Evolutionary conservation across 768 basidiomycete genomes (phyloP).

Genomic region (Collybia sordida): DNA sequence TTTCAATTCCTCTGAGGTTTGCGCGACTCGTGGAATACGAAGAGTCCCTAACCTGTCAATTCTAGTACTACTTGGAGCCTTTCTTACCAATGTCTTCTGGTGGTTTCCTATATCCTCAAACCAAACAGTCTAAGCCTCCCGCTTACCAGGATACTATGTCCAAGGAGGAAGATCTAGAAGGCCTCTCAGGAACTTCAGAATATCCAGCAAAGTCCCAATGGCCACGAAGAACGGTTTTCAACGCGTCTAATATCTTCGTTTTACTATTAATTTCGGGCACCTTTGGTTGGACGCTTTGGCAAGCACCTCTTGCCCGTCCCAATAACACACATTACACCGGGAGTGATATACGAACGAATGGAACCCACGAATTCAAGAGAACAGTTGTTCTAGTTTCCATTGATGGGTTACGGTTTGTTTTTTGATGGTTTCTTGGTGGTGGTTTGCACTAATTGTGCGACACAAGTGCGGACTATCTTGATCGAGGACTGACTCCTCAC

Average conservation of each 20-base stretch:
- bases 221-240: conserved; percentile 38
- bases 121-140: too few relatives aligned
- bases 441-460: background rate
- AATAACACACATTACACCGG: conserved; percentile 35
- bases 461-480: conserved; percentile 80
- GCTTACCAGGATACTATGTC: conserved; percentile 7
- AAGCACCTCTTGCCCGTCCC: conserved; percentile 19
- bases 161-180: conserved; percentile 43
- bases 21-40: too few relatives aligned
- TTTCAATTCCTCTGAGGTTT: too few relatives aligned
- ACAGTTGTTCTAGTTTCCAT: conserved; percentile 86
- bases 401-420: conserved; percentile 74
- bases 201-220: conserved; percentile 26
- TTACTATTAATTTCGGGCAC: conserved; percentile 41
- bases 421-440: conserved; percentile 3
- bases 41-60: too few relatives aligned
- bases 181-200: conserved; percentile 28
- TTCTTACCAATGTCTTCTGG: too few relatives aligned
- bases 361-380: conserved; percentile 78
- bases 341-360: conserved; percentile 61
- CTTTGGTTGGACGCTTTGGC: conserved; percentile 36
- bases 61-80: too few relatives aligned
- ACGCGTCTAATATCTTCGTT: conserved; percentile 37
- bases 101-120: too few relatives aligned
- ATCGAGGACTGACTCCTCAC: conserved; percentile 83